Evolutionary conservation across 2,329 filamentous ascomycete species (phyloP), one percentile per base, ranked within the genome.

Genomic region (Fusarium guadeloupense): DNA sequence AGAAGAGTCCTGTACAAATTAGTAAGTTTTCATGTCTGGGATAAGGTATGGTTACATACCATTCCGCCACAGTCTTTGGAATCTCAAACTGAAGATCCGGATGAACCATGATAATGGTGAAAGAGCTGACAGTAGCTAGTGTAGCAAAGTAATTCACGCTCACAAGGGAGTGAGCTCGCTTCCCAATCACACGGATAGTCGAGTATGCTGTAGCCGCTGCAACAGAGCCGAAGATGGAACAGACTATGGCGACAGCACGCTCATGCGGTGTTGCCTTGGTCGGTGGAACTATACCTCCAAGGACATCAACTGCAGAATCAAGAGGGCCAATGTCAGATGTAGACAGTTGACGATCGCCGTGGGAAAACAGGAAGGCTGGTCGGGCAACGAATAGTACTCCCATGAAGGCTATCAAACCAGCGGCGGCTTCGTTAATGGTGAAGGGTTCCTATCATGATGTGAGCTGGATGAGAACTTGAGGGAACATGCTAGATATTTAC

Each of bases 311-410:
- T 1, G 62, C 54, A 0, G 69, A 48, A 16, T 44, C 43, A 2
- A 39, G 23, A 6, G 45, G 12, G 1, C 34, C 38, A 10, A 49
- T 16, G 13, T 45, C 6, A 4, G 59, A 51, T 2, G 13, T 13
- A 8, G 61, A 38, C 6, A 37, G 34, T 9, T 13, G 33, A 9
- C 26, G 64, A 23, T 41, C 23, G 8, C 43, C 42, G 19, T 56
- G 55, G 1, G 72, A 69, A 59, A 90, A 86, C 2, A 91, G 71
- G 2, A 85, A 84, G 0, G 81, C 77, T 0, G 90, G 91, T 2
- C 88, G 84, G 2, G 91, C 91, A 53, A 95, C 93, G 38, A 93
- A 81, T 2, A 93, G 76, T 0, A 94, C 90, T 0, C 91, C 91
- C 0, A 84, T 74, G 17, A 95, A 80, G 3, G 90, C 91, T 28